These are phyloP conservation scores for Gilbertella persicaria DNA, from an alignment of 371 early-diverging fungal species.

Conservation along the genomic window DNA sequence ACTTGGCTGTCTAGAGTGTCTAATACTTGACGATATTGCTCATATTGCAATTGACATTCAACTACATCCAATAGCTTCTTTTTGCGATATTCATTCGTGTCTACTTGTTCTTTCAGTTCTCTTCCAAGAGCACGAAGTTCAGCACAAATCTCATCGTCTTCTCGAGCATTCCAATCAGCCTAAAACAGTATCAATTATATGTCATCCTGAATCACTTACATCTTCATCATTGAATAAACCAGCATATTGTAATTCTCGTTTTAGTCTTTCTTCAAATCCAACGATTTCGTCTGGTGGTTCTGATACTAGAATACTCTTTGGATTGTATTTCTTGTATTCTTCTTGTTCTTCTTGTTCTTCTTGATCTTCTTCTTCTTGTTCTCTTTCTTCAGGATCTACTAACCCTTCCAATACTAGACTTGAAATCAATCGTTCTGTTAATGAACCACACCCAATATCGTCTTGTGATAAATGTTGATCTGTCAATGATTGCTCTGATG, in stretches of 20 bases:
- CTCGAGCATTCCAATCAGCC: constrained; percentile 69
- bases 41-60: constrained; percentile 76
- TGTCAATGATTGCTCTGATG: constrained; percentile 28
- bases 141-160: constrained; percentile 83
- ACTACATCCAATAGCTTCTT: constrained; percentile 67
- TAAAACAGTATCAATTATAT: constrained; percentile 10
- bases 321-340: constrained; percentile 11
- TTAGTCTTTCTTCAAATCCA: constrained; percentile 76
- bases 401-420: constrained; percentile 65
- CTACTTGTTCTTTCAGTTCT: constrained; percentile 72
- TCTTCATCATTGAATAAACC: constrained; percentile 81
- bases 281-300: constrained; percentile 23
- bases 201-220: constrained; percentile 33
- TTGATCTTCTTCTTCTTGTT: constrained; percentile 27
- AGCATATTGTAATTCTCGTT: constrained; percentile 77
- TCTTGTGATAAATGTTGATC: constrained; percentile 57
- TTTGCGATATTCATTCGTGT: constrained; percentile 69
- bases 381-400: constrained; percentile 7
- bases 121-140: constrained; percentile 70
- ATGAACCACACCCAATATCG: constrained; percentile 58
- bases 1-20: constrained; percentile 87
- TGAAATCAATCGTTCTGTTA: constrained; percentile 76
- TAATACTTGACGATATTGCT: constrained; percentile 85
- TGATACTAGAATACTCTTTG: constrained; percentile 12
- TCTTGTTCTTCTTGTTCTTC: constrained; percentile 19